Base-by-base conservation (phyloP, 306 rosid species). In the Vigna mungo region DNA sequence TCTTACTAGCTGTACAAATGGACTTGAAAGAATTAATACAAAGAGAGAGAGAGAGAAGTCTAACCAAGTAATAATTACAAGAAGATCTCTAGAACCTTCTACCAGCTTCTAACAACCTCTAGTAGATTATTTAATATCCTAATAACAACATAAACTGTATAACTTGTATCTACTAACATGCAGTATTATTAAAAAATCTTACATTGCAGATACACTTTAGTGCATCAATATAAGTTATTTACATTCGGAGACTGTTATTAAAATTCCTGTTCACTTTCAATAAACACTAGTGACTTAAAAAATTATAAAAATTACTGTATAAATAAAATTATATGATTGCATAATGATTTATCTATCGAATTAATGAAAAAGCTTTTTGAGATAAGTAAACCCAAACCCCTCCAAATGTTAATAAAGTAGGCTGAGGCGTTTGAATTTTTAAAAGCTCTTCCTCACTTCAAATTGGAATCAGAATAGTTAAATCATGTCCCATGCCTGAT, bases 271-370 rank as follows among this genome's bases (percentile, higher is more conserved):
- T 58, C 17, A 55, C 64, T 60, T 25, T 60, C 18, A 27, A 60
- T 48, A 48, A 69, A 16, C 21, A 51, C 36, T 18, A 17, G 8
- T 25, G 41, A 46, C 14, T 67, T 44, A 46, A 14, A 46, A 46
- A 13, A 66, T 18, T 12, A 41, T 66, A 39, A 39, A 39, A 39
- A 25, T 39, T 39, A 39, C 44, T 9, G 11, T 7, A 39, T 39
- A 8, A 5, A 39, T 8, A 39, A 39, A 39, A 43, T n/a, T 17
- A 10, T 10, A 2, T 20, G 72, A 66, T 20, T 43, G 14, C 37
- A 66, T 20, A 13, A 25, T 66, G 44, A 44, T 66, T 23, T 46
- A 68, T 68, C 72, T 46, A 46, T 68, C 56, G 7, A 46, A 68
- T 68, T 8, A 18, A 65, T 18, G 51, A 18, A 10, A 41, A 65